Percentiles rank a stretch among this genome's conserved stretches.
Conservation (phyloP, 306 rosid genomes). For the Malus asiatica region DNA sequence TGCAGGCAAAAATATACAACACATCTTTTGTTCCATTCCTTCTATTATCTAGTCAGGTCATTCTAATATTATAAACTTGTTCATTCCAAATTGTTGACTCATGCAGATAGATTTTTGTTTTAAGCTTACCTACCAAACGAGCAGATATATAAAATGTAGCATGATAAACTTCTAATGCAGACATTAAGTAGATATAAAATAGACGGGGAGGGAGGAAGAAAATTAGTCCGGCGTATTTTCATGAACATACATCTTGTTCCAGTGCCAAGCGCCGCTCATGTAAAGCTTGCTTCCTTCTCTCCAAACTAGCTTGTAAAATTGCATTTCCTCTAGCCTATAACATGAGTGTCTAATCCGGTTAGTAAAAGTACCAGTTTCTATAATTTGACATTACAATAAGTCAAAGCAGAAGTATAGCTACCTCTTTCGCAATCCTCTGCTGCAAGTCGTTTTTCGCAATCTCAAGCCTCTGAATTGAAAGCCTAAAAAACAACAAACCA, state of each 20-base stretch:
- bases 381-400: conserved; percentile 9
- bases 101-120: neutral
- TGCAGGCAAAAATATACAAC: neutral
- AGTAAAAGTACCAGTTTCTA: conserved; percentile 4
- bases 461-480: conserved; percentile 94
- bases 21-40: neutral
- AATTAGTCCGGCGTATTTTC: neutral
- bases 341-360: conserved; percentile 15
- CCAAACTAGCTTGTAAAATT: conserved; percentile 96
- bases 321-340: conserved; percentile 97
- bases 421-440: conserved; percentile 98
- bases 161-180: no score
- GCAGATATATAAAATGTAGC: no score
- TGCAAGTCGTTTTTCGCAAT: conserved; percentile 89
- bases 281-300: conserved; percentile 98
- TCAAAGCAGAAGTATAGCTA: conserved; percentile 19
- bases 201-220: neutral
- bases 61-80: neutral
- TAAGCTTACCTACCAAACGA: no score
- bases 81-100: neutral
- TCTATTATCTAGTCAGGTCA: neutral
- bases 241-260: conserved; percentile 79
- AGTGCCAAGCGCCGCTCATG: conserved; percentile 98
- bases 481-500: conserved; percentile 42
- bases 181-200: neutral